Percentiles rank a stretch among this genome's conserved stretches.
phyloP scores from a whole-genome alignment of 257 asterid genomes.

The Primulina eburnea region DNA sequence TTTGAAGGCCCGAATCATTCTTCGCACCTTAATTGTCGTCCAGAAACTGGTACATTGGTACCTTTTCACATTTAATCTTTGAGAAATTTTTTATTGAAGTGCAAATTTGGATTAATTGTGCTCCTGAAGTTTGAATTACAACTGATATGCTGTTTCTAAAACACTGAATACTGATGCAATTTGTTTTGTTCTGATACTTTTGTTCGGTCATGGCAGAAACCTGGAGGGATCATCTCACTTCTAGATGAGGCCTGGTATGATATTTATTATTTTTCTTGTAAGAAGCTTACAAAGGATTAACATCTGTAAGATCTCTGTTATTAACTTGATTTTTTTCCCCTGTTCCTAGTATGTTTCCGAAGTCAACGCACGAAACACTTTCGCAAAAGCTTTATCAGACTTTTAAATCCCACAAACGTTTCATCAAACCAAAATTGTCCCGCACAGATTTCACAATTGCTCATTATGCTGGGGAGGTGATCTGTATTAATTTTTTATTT shows the following conservation, averaged over 20 bases:
- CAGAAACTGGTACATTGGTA: constrained; percentile 6
- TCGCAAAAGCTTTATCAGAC: constrained; percentile 95
- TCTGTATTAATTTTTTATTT: constrained; percentile 23
- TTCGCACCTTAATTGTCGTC: constrained; percentile 14
- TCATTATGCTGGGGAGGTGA: constrained; percentile 99
- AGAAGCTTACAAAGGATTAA: constrained; percentile 16
- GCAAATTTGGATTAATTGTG: constrained; percentile 4
- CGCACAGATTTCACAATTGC: constrained; percentile 86
- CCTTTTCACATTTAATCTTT: constrained; percentile 12
- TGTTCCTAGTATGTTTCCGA: constrained; percentile 93
- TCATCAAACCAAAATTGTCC: constrained; percentile 89
- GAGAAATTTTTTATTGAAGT: neutral
- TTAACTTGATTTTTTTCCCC: constrained; percentile 26
- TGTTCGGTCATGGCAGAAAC: constrained; percentile 64
- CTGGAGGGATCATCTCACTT: constrained; percentile 96
- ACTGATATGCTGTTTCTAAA: neutral
- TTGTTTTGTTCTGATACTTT: constrained; percentile 14
- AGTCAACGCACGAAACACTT: constrained; percentile 95
- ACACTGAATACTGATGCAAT: constrained; percentile 29
- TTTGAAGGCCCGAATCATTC: neutral
- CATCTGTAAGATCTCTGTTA: constrained; percentile 1
- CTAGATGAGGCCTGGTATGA: constrained; percentile 96
- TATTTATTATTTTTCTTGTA: constrained; percentile 17
- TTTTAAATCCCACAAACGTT: constrained; percentile 79
- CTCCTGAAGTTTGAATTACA: constrained; percentile 14